phyloP scores from a whole-genome alignment of 306 rosid genomes.

The Cicer judaicum region DNA sequence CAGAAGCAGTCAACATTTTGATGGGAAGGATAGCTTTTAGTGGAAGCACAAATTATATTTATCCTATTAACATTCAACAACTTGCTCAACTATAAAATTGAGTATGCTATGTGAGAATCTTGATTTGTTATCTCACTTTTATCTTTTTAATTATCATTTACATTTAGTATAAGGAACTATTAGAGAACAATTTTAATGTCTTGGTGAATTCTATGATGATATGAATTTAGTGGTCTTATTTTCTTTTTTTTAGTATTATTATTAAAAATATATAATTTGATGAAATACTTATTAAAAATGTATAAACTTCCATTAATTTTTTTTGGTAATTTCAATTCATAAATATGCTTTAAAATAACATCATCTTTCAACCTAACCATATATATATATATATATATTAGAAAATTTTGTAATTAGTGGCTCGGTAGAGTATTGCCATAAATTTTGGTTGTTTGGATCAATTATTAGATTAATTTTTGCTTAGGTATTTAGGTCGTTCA shows the following conservation, averaged over 20 bases:
- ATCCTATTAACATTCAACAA: conserved; percentile 69
- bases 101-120: conserved; percentile 13
- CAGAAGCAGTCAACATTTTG: conserved; percentile 74
- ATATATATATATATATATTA: too few relatives aligned
- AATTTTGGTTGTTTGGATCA: too few relatives aligned
- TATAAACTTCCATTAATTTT: too few relatives aligned
- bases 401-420: too few relatives aligned
- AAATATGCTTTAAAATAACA: too few relatives aligned
- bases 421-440: too few relatives aligned
- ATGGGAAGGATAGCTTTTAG: conserved; percentile 71
- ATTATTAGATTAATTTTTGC: too few relatives aligned
- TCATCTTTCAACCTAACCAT: too few relatives aligned
- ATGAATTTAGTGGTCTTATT: conserved; percentile 27
- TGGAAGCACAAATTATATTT: conserved; percentile 58
- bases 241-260: not conserved
- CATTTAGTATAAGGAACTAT: conserved; percentile 4
- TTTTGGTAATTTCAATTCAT: too few relatives aligned
- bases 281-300: too few relatives aligned
- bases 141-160: not conserved
- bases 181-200: conserved; percentile 2
- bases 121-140: conserved; percentile 3
- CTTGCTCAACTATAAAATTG: conserved; percentile 66
- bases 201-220: not conserved
- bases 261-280: not conserved
- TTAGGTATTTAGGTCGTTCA: too few relatives aligned